Evolutionary conservation across 2,329 filamentous ascomycete species (phyloP), one percentile per base, ranked within the genome.

Genomic region (Stachybotrys elegans): DNA sequence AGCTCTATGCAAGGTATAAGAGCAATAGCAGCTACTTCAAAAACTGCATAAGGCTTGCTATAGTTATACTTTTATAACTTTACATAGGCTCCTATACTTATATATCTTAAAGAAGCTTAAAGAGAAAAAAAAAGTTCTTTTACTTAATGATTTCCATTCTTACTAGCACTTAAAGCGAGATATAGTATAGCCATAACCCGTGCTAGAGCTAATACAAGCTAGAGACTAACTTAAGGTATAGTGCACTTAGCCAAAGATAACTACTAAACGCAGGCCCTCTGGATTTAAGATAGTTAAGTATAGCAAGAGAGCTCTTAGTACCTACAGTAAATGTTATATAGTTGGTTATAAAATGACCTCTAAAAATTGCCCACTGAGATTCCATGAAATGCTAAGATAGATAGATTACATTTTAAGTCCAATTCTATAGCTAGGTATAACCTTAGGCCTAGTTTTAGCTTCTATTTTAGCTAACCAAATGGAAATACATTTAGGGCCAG

Each of bases 261-360:
- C 9, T 11, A 35, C 32, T n/a, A 11, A 19, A 17, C 8, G 17
- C 12, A 16, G 16, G 16, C 32, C 32, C 8, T n/a, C 7, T 35
- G 32, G 11, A 35, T 35, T 35, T 35, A 16, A 17, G 17, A 19
- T 19, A 11, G 32, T 35, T 17, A 16, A 35, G 32, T 8, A 19
- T 35, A 11, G 16, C 16, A 35, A 13, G 16, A 35, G 17, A 19
- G 32, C 32, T 8, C 9, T 9, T 8, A 8, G 9, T 17, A 35
- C 12, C 7, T 11, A 16, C 17, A 11, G 11, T 8, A 35, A 19
- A 35, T 35, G 17, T 20, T 20, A 36, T 22, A 20, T 22, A 4
- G n/a, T 32, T 9, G 43, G 44, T 20, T 22, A 47, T 35, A 40
- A 8, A 7, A 63, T 63, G 50, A 29, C 9, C 25, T 29, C 25